A percentile compares a stretch with the other conserved stretches of the same genome.
These are phyloP conservation scores for Verticillium zaregamsianum DNA, from an alignment of 2,329 filamentous ascomycete genomes.

Conservation along the genomic window DNA sequence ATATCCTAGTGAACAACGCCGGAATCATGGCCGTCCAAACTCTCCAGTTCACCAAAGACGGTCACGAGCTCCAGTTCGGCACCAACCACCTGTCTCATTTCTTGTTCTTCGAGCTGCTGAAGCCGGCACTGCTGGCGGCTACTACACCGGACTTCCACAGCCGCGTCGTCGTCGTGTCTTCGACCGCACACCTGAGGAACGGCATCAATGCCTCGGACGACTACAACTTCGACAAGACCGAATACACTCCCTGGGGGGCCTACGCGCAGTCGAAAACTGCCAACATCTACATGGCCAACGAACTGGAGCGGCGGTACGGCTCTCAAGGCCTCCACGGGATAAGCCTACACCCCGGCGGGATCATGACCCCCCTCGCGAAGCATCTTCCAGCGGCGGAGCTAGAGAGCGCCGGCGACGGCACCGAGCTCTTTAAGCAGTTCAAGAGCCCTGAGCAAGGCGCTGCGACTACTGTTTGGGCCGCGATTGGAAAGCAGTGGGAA, in stretches of 20 bases:
- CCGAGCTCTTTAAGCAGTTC: neutral
- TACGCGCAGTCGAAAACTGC: conserved; percentile 49
- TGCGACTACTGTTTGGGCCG: conserved; percentile 41
- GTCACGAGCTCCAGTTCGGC: conserved; percentile 38
- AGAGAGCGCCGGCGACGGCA: neutral
- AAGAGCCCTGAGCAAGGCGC: conserved; percentile 37
- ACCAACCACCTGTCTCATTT: conserved; percentile 51
- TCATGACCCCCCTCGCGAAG: conserved; percentile 2
- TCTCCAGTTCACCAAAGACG: conserved; percentile 12
- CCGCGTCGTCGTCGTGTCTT: conserved; percentile 41
- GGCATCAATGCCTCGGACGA: conserved; percentile 28
- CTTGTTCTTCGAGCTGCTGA: conserved; percentile 49
- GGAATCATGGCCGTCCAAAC: conserved; percentile 13
- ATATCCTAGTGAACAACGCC: conserved; percentile 34
- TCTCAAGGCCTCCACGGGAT: conserved; percentile 36
- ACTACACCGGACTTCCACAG: conserved; percentile 33
- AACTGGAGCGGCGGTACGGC: conserved; percentile 45
- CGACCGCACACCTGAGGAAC: conserved; percentile 15
- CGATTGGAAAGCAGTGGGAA: conserved; percentile 34
- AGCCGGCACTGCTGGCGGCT: conserved; percentile 33
- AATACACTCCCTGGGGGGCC: conserved; percentile 27
- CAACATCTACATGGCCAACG: conserved; percentile 45
- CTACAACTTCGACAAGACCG: conserved; percentile 27
- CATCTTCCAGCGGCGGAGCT: conserved; percentile 1
- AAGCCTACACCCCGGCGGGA: conserved; percentile 10